phyloP scores from a whole-genome alignment of 2,329 filamentous ascomycete genomes.

The Cladophialophora exuberans region DNA sequence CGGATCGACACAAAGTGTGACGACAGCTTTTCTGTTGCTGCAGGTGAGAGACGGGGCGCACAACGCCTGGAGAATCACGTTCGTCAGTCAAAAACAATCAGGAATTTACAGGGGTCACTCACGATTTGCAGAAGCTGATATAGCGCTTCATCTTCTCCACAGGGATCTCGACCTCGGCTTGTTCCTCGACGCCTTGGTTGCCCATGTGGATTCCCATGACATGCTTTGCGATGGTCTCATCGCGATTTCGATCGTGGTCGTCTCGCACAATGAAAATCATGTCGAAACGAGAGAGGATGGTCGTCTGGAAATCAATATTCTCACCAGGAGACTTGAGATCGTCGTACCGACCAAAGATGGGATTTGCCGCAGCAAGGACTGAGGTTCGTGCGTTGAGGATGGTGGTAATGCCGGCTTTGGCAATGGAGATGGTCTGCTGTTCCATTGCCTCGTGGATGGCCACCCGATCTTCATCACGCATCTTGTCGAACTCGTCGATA shows the following conservation, averaged over 20 bases:
- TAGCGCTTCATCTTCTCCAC: constrained; percentile 98
- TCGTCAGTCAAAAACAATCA: constrained; percentile 4
- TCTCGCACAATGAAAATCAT: constrained; percentile 99
- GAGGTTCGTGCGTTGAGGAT: constrained; percentile 96
- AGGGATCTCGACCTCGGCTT: constrained; percentile 82
- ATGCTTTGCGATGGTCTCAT: constrained; percentile 93
- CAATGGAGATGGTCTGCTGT: constrained; percentile 98
- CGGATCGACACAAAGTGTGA: constrained; percentile 97
- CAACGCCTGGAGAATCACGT: constrained; percentile 69
- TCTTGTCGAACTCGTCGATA: constrained; percentile 99
- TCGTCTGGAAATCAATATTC: constrained; percentile 99
- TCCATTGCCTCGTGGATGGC: constrained; percentile 99
- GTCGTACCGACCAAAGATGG: constrained; percentile 96
- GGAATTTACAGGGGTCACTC: constrained; percentile 44
- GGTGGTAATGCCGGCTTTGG: constrained; percentile 94
- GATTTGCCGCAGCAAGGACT: constrained; percentile 92
- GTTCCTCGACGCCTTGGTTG: constrained; percentile 78
- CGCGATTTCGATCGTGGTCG: constrained; percentile 84
- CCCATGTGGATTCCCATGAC: constrained; percentile 98
- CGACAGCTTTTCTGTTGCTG: constrained; percentile 92
- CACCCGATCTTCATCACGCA: constrained; percentile 96
- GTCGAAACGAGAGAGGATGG: constrained; percentile 95
- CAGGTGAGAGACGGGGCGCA: constrained; percentile 84
- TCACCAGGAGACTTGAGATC: constrained; percentile 97
- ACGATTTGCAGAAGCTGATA: constrained; percentile 95